Evolutionary conservation across 2,329 filamentous ascomycete genomes (phyloP), one percentile per base, ranked within the genome.

Genomic region (Penicillium sp.): DNA sequence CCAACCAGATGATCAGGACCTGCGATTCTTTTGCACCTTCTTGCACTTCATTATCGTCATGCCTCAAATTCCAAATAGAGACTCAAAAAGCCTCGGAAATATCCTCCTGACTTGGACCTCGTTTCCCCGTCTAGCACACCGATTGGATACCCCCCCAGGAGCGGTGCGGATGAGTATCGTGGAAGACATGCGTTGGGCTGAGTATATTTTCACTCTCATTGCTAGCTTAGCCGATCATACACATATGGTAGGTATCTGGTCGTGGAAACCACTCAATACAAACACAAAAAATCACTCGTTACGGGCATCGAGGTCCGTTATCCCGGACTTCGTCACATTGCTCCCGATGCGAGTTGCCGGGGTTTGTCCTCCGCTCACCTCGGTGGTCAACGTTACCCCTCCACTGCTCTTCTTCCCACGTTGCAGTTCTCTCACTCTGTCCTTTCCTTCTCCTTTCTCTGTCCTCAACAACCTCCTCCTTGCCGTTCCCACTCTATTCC

Each of bases 191-290:
- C 40, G 42, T 55, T 45, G 16, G 52, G n/a, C 42, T 48, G 45
- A 38, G 19, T 45, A 25, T 46, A 14, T 61, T 65, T 54, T 33
- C 10, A 33, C 11, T 59, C 63, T 63, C 22, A 43, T 52, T 63
- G 56, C 54, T 65, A 52, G 57, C 63, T 61, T 63, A 52, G 52
- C 62, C 35, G 60, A 58, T 64, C 63, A 58, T 64, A 59, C 43
- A 22, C 63, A 58, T 64, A 58, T 25, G 22, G 11, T 28, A 28
- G 46, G 33, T 49, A 49, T 28, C n/a, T 56, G 52, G 45, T 51
- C 16, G 33, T 42, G 25, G 25, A 28, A 28, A 38, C n/a, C 19
- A 33, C 35, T 22, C 19, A 33, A 33, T 19, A 22, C 33, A 30
- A 40, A 42, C 54, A 45, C 19, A 19, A 46, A 28, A 51, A 57